Evolutionary conservation across 208 protist genomes (phyloP).

Genomic region (Wallacemonas sp.): DNA sequence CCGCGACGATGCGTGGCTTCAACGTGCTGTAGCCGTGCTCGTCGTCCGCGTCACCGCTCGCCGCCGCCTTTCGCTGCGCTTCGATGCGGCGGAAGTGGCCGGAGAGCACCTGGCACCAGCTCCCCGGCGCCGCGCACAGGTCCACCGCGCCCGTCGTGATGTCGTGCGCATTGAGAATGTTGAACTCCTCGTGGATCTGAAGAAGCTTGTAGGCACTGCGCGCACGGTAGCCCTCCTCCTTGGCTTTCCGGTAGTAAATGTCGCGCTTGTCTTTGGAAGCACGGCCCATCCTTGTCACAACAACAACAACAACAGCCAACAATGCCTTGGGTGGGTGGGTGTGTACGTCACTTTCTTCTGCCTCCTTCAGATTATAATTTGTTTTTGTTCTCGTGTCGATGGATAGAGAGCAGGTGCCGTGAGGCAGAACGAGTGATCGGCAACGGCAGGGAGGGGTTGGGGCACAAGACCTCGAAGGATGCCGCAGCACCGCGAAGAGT

Average conservation of each 20-base stretch:
- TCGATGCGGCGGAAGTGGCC: conserved; percentile 27
- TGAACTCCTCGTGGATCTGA: conserved; percentile 98
- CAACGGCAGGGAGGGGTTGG: too few relatives aligned
- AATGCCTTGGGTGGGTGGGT: neutral
- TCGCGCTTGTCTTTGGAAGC: conserved; percentile 98
- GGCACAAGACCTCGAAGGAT: too few relatives aligned
- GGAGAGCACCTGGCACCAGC: conserved; percentile 94
- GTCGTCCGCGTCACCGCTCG: neutral
- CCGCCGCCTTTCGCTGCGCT: neutral
- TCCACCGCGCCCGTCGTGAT: conserved; percentile 96
- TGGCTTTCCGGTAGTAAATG: conserved; percentile 99
- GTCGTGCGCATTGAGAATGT: conserved; percentile 86
- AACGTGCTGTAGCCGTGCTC: neutral
- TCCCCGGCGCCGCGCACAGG: conserved; percentile 98
- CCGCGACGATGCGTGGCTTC: conserved; percentile 76
- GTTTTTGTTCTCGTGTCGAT: too few relatives aligned
- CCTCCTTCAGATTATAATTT: conserved; percentile 2
- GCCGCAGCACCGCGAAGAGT: too few relatives aligned
- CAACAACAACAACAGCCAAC: neutral
- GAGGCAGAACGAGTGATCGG: too few relatives aligned
- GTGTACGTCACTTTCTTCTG: conserved; percentile 8
- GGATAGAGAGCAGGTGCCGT: too few relatives aligned
- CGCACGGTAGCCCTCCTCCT: conserved; percentile 98
- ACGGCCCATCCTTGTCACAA: conserved; percentile 83
- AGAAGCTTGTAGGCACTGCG: conserved; percentile 99